These are phyloP conservation scores for Penicillium mononematosum DNA, from an alignment of 495 filamentous ascomycete genomes.

Conservation along the genomic window DNA sequence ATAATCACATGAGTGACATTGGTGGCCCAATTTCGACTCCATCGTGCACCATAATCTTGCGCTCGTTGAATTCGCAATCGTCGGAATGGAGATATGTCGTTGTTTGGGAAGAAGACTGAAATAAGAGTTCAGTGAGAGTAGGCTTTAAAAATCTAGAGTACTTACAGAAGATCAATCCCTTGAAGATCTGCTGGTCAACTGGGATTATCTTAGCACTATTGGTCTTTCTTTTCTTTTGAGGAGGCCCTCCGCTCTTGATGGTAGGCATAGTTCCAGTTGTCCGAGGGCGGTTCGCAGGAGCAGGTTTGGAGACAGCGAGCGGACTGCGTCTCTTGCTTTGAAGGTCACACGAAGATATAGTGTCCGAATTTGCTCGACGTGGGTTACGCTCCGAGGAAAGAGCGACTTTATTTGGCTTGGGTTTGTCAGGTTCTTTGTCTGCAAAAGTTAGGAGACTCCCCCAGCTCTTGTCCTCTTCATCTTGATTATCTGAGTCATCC, in stretches of 20 bases:
- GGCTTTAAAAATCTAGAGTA: neutral
- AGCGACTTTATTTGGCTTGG: neutral
- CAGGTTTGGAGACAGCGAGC: neutral
- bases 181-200: constrained; percentile 64
- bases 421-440: neutral
- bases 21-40: constrained; percentile 54
- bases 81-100: constrained; percentile 64
- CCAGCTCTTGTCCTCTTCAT: constrained; percentile 18
- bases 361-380: constrained; percentile 19
- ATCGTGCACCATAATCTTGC: constrained; percentile 70
- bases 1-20: constrained; percentile 74
- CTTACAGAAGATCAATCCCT: constrained; percentile 60
- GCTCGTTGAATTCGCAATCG: constrained; percentile 71
- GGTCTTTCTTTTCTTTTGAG: constrained; percentile 30
- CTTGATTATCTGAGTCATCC: constrained; percentile 40
- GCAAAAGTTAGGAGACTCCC: constrained; percentile 11
- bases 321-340: neutral
- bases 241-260: constrained; percentile 13
- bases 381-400: neutral
- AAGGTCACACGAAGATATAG: constrained; percentile 9
- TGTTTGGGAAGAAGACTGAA: constrained; percentile 76
- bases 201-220: constrained; percentile 46
- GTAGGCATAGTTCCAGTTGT: constrained; percentile 25
- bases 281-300: constrained; percentile 10
- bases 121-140: constrained; percentile 7